Percentiles rank a stretch among this genome's conserved stretches.
Conservation (phyloP, 2,329 filamentous ascomycete genomes). For the Phyllosticta ampelicida region DNA sequence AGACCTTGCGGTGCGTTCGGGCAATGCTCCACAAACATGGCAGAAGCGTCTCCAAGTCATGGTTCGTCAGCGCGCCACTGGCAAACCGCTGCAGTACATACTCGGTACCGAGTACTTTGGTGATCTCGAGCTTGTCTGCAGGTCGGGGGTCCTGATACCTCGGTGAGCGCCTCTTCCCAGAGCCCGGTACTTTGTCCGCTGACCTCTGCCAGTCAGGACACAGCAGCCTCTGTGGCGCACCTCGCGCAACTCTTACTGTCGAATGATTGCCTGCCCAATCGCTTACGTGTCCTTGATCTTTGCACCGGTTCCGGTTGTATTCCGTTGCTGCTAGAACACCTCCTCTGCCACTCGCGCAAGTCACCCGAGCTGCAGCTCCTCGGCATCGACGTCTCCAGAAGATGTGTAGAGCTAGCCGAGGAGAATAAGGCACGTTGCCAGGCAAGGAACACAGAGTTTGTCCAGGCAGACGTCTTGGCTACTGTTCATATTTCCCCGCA, state of each 20-base stretch:
- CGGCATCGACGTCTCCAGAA: slow-evolving; percentile 62
- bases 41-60: slow-evolving; percentile 24
- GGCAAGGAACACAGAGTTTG: slow-evolving; percentile 9
- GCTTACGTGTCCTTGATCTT: slow-evolving; percentile 63
- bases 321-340: slow-evolving; percentile 59
- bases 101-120: slow-evolving; percentile 85
- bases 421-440: slow-evolving; percentile 39
- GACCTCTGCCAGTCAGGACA: slow-evolving; percentile 31
- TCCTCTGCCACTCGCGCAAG: slow-evolving; percentile 34
- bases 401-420: slow-evolving; percentile 54
- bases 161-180: slow-evolving; percentile 35
- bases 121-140: slow-evolving; percentile 64
- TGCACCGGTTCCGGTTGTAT: slow-evolving; percentile 93
- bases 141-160: slow-evolving; percentile 73
- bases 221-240: slow-evolving; percentile 28
- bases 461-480: slow-evolving; percentile 1
- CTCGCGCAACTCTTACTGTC: slow-evolving; percentile 20
- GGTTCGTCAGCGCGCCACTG: slow-evolving; percentile 39
- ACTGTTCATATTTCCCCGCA: neutral
- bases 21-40: slow-evolving; percentile 15
- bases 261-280: slow-evolving; percentile 15
- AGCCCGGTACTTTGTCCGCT: neutral
- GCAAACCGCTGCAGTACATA: slow-evolving; percentile 80
- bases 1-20: neutral
- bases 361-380: slow-evolving; percentile 38